Evolutionary conservation across 441 rosid species (phyloP).

Genomic region (Populus tomentosa): DNA sequence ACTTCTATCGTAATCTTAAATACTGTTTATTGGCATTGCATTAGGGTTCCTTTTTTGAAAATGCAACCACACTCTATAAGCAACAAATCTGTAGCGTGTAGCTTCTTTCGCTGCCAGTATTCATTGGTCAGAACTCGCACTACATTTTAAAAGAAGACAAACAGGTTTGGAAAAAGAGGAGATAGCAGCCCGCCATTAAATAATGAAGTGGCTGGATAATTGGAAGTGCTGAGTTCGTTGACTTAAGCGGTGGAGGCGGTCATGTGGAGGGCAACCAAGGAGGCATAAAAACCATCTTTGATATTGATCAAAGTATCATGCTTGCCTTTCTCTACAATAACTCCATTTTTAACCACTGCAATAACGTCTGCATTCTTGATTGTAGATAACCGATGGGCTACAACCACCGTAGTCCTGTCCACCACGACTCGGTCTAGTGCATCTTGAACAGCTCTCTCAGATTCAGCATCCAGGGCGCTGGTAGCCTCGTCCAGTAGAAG

Average conservation of each 20-base stretch:
- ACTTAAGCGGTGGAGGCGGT: conserved; percentile 28
- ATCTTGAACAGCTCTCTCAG: conserved; percentile 65
- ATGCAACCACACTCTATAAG: too few species aligned
- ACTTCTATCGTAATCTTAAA: too few species aligned
- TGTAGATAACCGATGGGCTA: conserved; percentile 66
- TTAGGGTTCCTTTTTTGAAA: too few species aligned
- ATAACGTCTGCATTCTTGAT: conserved; percentile 57
- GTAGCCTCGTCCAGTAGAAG: conserved; percentile 65
- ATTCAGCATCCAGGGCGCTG: conserved; percentile 70
- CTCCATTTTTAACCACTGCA: conserved; percentile 60
- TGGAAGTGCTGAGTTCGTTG: not conserved
- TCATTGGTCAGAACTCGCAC: not conserved
- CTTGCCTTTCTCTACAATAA: conserved; percentile 60
- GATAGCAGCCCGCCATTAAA: not conserved
- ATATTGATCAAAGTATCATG: conserved; percentile 47
- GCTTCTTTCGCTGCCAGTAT: not conserved
- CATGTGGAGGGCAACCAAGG: conserved; percentile 47
- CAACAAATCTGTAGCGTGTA: not conserved
- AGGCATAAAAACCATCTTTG: conserved; percentile 53
- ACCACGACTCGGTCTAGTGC: conserved; percentile 55
- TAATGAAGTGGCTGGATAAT: too few species aligned
- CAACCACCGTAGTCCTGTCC: conserved; percentile 57
- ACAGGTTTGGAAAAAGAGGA: not conserved
- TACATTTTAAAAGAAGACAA: not conserved
- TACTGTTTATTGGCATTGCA: too few species aligned